Base-by-base conservation (phyloP, 2,329 filamentous ascomycete species). In the Cercospora berteroae region DNA sequence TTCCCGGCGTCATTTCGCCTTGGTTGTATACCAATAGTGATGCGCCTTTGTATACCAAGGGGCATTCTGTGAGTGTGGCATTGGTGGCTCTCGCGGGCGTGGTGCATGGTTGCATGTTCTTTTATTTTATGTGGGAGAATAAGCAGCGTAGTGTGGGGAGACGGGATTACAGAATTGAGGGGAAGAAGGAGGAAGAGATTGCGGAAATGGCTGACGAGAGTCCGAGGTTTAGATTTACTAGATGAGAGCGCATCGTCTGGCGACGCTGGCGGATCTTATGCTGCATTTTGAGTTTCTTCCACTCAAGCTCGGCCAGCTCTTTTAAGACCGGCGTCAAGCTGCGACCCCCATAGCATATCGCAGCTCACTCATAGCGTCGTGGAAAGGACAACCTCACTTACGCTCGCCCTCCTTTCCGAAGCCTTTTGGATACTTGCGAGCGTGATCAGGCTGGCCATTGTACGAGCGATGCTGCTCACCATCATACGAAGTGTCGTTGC, bases 11-110 rank as follows among this genome's bases (percentile, higher is more conserved):
- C 23, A 67, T 71, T 62, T 69, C 71, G 10, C 71, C 69, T 0
- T 93, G 91, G 72, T 76, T 86, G 0, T 87, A 86, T 67, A 79
- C 80, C 1, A 76, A 77, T 0, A 70, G 72, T 0, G 78, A 84
- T 69, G 78, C 77, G 0, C 84, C 84, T 0, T 76, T 79, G 0
- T 87, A 82, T 64, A 74, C 83, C 9, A 80, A 78, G n/a, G 85
- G 85, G 0, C 85, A 87, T 64, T 82, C 78, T 7, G 36, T 52
- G 20, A 56, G 57, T 42, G 3, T 63, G 44, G 83, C 85, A 0
- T 83, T 83, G 0, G 79, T 87, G 70, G 80, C 81, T 0, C 81
- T 86, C 78, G 74, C 76, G 29, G 16, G 77, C 1, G 75, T 79
- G 16, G 81, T 80, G 59, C 73, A 71, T 0, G 59, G 78, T 8